Evolutionary conservation across 208 protist species (phyloP).

Genomic region (Cochliopodium minus): DNA sequence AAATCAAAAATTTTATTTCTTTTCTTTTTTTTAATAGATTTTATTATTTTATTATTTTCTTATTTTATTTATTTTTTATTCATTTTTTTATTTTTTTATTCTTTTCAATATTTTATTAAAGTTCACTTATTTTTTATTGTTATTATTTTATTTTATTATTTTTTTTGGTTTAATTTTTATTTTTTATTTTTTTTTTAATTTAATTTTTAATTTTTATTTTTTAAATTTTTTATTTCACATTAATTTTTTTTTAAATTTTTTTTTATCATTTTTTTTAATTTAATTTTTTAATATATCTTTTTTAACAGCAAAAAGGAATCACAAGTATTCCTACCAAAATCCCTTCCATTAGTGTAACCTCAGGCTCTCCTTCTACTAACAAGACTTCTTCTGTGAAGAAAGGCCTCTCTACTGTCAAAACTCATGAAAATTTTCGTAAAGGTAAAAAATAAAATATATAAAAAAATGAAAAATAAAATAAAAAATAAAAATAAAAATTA

Average conservation of each 20-base stretch:
- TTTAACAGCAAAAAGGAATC: too few relatives aligned
- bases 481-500: too few relatives aligned
- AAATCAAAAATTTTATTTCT: slow-evolving; percentile 17
- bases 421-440: too few relatives aligned
- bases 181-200: slow-evolving; percentile 19
- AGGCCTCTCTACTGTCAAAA: too few relatives aligned
- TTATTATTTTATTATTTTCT: slow-evolving; percentile 20
- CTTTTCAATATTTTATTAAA: slow-evolving; percentile 21
- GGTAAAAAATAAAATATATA: too few relatives aligned
- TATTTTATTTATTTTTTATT: slow-evolving; percentile 21
- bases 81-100: slow-evolving; percentile 12
- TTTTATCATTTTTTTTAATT: slow-evolving; percentile 15
- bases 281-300: neutral
- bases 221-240: slow-evolving; percentile 21
- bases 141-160: slow-evolving; percentile 18
- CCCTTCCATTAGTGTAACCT: too few relatives aligned
- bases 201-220: slow-evolving; percentile 20
- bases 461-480: too few relatives aligned
- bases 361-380: too few relatives aligned
- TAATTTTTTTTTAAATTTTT: slow-evolving; percentile 14
- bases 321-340: too few relatives aligned
- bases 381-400: too few relatives aligned
- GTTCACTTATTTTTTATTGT: slow-evolving; percentile 21
- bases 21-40: slow-evolving; percentile 21
- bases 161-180: slow-evolving; percentile 19